These are phyloP conservation scores for Penicillium ucsense DNA, from an alignment of 495 filamentous ascomycete genomes.

Conservation along the genomic window DNA sequence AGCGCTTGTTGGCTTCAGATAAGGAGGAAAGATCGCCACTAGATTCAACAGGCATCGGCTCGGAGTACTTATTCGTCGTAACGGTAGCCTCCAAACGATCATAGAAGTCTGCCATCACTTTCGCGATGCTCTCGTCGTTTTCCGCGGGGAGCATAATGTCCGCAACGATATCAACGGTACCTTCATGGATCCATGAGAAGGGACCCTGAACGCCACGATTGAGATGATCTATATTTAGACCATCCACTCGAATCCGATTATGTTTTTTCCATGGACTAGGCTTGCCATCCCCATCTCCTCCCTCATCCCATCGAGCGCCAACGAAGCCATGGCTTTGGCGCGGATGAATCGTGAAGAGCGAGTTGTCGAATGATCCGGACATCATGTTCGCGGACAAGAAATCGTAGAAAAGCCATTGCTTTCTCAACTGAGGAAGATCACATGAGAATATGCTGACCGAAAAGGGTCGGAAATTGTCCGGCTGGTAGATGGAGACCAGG, in stretches of 20 bases:
- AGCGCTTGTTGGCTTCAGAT: conserved; percentile 47
- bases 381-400: conserved; percentile 91
- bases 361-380: conserved; percentile 92
- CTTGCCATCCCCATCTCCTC: conserved; percentile 41
- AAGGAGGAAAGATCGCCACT: conserved; percentile 7
- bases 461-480: conserved; percentile 81
- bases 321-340: conserved; percentile 70
- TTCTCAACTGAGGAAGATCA: conserved; percentile 83
- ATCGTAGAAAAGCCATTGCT: conserved; percentile 97
- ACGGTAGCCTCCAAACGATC: conserved; percentile 89
- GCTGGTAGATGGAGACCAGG: conserved; percentile 85
- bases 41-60: conserved; percentile 6
- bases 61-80: conserved; percentile 51
- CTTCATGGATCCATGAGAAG: conserved; percentile 95
- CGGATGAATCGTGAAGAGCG: conserved; percentile 93
- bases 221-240: conserved; percentile 88
- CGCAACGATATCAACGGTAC: conserved; percentile 91
- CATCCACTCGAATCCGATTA: conserved; percentile 81
- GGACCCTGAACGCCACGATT: conserved; percentile 90
- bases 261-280: conserved; percentile 78
- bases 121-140: conserved; percentile 73
- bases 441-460: conserved; percentile 91
- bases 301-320: conserved; percentile 44
- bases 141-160: conserved; percentile 90
- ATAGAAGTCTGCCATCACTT: conserved; percentile 90